phyloP scores from a whole-genome alignment of 1,284 basidiomycete genomes.

The Exobasidium cylindrosporum region DNA sequence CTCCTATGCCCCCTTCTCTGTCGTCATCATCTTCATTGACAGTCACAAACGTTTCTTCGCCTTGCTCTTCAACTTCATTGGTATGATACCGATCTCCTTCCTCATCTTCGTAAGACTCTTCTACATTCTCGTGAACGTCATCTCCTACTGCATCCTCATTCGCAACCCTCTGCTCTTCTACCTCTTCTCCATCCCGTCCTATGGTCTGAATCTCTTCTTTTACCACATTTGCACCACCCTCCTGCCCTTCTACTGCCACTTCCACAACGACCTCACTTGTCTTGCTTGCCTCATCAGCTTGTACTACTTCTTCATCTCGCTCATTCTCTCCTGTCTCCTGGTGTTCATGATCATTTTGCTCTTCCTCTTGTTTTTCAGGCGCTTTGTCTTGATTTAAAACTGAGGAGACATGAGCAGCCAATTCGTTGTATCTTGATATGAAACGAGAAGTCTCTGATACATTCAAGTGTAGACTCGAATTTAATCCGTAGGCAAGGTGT shows the following conservation, averaged over 20 bases:
- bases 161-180: constrained; percentile 9
- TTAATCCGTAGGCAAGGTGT: constrained; percentile 27
- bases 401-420: constrained; percentile 38
- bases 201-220: constrained; percentile 2
- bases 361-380: neutral
- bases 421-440: constrained; percentile 47
- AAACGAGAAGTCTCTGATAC: constrained; percentile 42
- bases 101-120: neutral
- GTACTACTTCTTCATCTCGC: neutral
- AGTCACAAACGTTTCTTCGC: constrained; percentile 27
- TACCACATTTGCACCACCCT: constrained; percentile 19
- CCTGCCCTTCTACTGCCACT: constrained; percentile 22
- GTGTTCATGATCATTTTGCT: neutral
- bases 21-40: neutral
- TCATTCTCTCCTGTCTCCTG: neutral
- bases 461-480: constrained; percentile 37
- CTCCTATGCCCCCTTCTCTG: neutral
- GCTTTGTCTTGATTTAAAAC: constrained; percentile 18
- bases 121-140: neutral
- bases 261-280: too few relatives aligned
- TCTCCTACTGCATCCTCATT: neutral
- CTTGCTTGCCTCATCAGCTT: neutral
- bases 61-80: constrained; percentile 16
- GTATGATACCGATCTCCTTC: neutral
- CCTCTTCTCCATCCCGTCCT: constrained; percentile 14